phyloP scores from a whole-genome alignment of 2,329 filamentous ascomycete species.

The Alternaria triticimaculans region DNA sequence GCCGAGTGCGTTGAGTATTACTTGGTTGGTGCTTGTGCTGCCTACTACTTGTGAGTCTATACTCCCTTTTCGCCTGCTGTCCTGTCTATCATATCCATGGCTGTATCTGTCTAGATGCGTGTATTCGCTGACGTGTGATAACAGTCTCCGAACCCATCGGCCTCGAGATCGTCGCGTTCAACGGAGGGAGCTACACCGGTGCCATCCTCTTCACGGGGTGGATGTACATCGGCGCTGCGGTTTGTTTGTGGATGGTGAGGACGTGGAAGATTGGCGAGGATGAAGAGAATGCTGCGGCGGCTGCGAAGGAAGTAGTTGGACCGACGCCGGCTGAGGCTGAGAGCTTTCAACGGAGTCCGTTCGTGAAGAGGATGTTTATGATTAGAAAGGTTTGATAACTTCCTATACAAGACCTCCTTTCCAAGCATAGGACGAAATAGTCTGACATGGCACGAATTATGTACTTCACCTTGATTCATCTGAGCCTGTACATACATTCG shows the following conservation, averaged over 20 bases:
- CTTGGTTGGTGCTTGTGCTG: conserved; percentile 74
- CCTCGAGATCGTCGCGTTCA: conserved; percentile 58
- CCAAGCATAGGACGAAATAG: background rate
- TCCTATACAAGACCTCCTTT: background rate
- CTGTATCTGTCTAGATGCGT: too few species aligned
- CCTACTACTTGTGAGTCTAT: conserved; percentile 67
- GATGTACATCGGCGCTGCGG: conserved; percentile 66
- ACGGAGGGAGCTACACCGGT: conserved; percentile 61
- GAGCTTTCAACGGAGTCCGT: conserved; percentile 29
- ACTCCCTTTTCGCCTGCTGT: background rate
- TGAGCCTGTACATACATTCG: too few species aligned
- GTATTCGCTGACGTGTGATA: conserved; percentile 9
- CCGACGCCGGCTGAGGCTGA: conserved; percentile 27
- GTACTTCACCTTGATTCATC: too few species aligned
- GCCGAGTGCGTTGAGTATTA: conserved; percentile 72
- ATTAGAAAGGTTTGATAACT: conserved; percentile 36
- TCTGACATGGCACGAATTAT: too few species aligned
- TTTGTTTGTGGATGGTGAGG: conserved; percentile 61
- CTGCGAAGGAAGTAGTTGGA: conserved; percentile 31
- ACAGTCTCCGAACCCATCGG: conserved; percentile 62
- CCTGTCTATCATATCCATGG: too few species aligned
- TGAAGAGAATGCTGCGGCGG: conserved; percentile 49
- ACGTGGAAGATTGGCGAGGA: conserved; percentile 67
- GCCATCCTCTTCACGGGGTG: conserved; percentile 67
- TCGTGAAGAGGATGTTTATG: conserved; percentile 40